A percentile compares a stretch with the other conserved stretches of the same genome.
These are phyloP conservation scores for Juncus effusus DNA, from an alignment of 176 grass and related monocot genomes.

Conservation along the genomic window DNA sequence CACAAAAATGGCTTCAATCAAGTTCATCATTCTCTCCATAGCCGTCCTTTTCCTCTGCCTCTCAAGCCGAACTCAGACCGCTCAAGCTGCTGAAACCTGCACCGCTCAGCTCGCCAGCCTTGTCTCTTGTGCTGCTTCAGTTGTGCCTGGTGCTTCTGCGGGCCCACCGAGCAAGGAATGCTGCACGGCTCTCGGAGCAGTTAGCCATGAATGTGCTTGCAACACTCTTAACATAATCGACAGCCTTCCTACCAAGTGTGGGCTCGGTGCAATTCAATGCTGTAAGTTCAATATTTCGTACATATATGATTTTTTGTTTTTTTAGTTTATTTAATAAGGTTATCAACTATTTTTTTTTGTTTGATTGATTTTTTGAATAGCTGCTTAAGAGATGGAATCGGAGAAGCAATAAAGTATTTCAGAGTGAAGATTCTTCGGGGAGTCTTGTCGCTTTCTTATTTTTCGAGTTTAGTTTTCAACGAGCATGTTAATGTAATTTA, in stretches of 20 bases:
- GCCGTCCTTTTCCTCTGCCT: slow-evolving; percentile 21
- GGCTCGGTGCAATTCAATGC: slow-evolving; percentile 40
- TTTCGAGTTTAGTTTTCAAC: no score
- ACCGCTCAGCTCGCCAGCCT: slow-evolving; percentile 50
- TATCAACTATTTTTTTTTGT: no score
- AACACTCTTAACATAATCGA: slow-evolving; percentile 69
- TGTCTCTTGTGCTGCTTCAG: slow-evolving; percentile 55
- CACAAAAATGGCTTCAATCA: slow-evolving; percentile 17
- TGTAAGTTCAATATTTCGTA: slow-evolving; percentile 29
- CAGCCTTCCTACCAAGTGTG: slow-evolving; percentile 62
- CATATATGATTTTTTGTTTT: no score
- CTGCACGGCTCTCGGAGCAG: slow-evolving; percentile 54
- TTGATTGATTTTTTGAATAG: no score
- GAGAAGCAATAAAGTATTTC: no score
- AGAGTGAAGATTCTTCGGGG: no score
- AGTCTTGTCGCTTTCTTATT: no score
- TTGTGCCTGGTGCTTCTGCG: slow-evolving; percentile 47
- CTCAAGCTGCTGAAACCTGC: slow-evolving; percentile 32
- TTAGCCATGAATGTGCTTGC: slow-evolving; percentile 61
- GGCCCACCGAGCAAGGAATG: slow-evolving; percentile 54
- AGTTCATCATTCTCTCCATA: slow-evolving; percentile 11
- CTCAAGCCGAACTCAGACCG: neutral
- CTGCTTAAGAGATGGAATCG: no score
- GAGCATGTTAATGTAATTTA: no score
- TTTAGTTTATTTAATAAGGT: no score